A percentile compares a stretch with the other conserved stretches of the same genome.
Evolutionary conservation across 768 basidiomycete species (phyloP).

Genomic region (Boletales sp.): DNA sequence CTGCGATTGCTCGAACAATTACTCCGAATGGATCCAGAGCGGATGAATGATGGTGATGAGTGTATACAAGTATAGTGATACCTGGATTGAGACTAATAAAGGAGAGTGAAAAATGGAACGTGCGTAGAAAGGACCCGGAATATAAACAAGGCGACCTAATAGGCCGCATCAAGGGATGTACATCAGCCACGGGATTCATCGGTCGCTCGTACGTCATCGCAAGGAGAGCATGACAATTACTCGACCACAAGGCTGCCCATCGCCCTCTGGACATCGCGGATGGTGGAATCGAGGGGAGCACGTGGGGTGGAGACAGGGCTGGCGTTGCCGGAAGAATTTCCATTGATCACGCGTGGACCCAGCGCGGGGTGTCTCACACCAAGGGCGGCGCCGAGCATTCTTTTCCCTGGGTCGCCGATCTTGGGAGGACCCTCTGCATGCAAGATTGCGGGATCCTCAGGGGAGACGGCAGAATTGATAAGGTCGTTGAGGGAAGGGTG

Average conservation of each 20-base stretch:
- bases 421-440: constrained; percentile 56
- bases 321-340: constrained; percentile 35
- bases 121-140: neutral
- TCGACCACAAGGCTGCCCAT: constrained; percentile 78
- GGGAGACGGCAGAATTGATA: constrained; percentile 65
- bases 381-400: constrained; percentile 84
- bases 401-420: constrained; percentile 85
- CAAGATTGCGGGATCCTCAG: constrained; percentile 67
- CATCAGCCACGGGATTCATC: constrained; percentile 13
- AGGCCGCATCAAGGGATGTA: constrained; percentile 14
- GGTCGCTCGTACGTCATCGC: constrained; percentile 13
- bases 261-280: constrained; percentile 69
- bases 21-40: neutral
- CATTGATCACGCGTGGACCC: constrained; percentile 53
- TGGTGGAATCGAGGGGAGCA: constrained; percentile 50
- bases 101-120: constrained; percentile 25
- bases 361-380: constrained; percentile 80
- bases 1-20: constrained; percentile 1
- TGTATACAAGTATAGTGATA: constrained; percentile 24
- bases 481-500: constrained; percentile 85
- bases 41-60: constrained; percentile 12
- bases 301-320: constrained; percentile 21
- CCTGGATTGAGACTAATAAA: constrained; percentile 24
- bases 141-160: constrained; percentile 12
- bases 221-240: constrained; percentile 33